phyloP scores from a whole-genome alignment of 331 rosid species.

The Prunus yedoensis region DNA sequence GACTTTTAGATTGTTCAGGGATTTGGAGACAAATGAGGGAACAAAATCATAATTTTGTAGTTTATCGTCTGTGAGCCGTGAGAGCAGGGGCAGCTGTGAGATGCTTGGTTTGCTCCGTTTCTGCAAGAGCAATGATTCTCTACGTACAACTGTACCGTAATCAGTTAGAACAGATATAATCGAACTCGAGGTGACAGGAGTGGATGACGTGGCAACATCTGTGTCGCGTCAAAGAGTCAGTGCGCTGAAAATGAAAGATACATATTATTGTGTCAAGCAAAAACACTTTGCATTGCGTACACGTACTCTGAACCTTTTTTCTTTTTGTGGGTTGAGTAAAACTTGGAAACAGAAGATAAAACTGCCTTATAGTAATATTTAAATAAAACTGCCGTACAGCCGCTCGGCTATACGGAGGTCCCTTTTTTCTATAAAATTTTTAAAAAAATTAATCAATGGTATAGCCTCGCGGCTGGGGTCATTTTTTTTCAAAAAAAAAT shows the following conservation, averaged over 20 bases:
- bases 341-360: neutral
- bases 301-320: neutral
- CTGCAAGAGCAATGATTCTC: neutral
- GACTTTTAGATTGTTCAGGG: neutral
- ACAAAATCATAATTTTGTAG: neutral
- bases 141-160: conserved; percentile 3
- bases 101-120: neutral
- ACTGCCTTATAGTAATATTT: too few relatives aligned
- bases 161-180: neutral
- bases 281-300: neutral
- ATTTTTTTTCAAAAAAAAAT: too few relatives aligned
- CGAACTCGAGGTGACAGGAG: neutral
- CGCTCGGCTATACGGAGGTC: too few relatives aligned
- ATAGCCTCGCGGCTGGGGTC: too few relatives aligned
- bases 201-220: neutral
- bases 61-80: neutral
- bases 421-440: too few relatives aligned
- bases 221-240: neutral
- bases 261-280: neutral
- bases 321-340: too few relatives aligned
- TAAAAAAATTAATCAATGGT: too few relatives aligned
- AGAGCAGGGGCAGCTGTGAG: neutral
- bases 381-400: too few relatives aligned
- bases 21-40: neutral
- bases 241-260: neutral